Evolutionary conservation across 1,139 yeast species (phyloP).

Genomic region (Candida pseudocylindracea): DNA sequence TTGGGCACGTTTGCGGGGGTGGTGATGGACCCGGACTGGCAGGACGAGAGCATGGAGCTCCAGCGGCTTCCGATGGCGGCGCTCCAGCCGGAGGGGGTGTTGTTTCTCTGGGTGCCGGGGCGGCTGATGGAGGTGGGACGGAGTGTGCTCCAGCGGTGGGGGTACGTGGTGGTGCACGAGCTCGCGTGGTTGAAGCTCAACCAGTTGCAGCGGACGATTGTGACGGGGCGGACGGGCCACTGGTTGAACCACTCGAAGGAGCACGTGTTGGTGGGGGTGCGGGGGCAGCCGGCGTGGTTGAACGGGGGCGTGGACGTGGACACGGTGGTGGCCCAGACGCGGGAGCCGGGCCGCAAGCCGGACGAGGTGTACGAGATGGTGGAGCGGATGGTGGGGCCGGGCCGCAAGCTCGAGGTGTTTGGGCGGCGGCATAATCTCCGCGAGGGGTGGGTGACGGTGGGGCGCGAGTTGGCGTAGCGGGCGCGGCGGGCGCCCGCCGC

Average conservation of each 20-base stretch:
- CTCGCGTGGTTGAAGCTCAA: conserved; percentile 81
- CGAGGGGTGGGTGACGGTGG: conserved; percentile 56
- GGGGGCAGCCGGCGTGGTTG: conserved; percentile 66
- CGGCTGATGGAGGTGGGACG: conserved; percentile 79
- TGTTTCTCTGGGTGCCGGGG: conserved; percentile 87
- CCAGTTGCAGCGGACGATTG: conserved; percentile 69
- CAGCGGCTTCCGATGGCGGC: conserved; percentile 38
- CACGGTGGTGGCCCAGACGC: conserved; percentile 55
- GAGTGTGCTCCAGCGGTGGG: conserved; percentile 59
- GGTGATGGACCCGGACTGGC: conserved; percentile 73
- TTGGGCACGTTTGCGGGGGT: conserved; percentile 77
- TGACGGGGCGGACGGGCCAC: conserved; percentile 92
- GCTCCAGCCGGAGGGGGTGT: conserved; percentile 65
- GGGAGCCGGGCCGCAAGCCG: conserved; percentile 82
- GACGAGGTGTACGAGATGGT: conserved; percentile 76
- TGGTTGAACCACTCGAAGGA: conserved; percentile 94
- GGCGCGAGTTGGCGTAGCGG: no score
- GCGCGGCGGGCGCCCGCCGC: no score
- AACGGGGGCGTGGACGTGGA: conserved; percentile 47
- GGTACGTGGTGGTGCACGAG: conserved; percentile 58
- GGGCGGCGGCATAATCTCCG: conserved; percentile 74
- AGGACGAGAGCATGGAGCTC: conserved; percentile 63
- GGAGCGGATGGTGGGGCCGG: conserved; percentile 63
- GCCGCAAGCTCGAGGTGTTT: conserved; percentile 69
- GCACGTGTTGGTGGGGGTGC: conserved; percentile 65